Evolutionary conservation across 2,329 filamentous ascomycete genomes (phyloP), one percentile per base, ranked within the genome.

Genomic region (Plectosphaerella sp.): DNA sequence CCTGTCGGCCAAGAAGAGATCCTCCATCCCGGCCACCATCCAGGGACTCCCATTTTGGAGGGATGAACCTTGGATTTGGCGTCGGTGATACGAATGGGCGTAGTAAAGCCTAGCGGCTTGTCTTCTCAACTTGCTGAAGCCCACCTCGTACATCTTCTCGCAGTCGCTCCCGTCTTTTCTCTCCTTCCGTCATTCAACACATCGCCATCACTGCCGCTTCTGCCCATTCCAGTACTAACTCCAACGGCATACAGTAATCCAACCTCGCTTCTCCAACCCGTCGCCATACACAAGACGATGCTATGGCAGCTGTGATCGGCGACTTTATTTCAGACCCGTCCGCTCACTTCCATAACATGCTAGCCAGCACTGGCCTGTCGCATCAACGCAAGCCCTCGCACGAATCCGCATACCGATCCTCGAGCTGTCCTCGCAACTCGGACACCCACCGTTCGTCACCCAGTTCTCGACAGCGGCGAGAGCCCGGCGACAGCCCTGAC

Each of bases 301-400:
- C 69, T 72, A 86, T 86, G 83, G 83, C 82, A 65, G 76, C 82
- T 71, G 69, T 85, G 70, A 79, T 85, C 61, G 80, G 80, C 69
- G 89, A 93, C 76, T 85, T 85, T 74, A 83, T 85, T 72, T 81
- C 88, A 70, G 85, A 90, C 72, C 48, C 24, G 20, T 78, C 85
- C 61, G 78, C 82, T 62, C 81, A 84, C 72, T 86, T 87, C 72
- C 82, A 84, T 75, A 83, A 78, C 73, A 88, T 85, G 78, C 87
- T 90, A 75, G 71, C 73, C 54, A 69, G 72, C 52, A 68, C 76
- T 45, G 71, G 72, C 48, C 61, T 75, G 11, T 49, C 68, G 57
- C 74, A 72, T 57, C 73, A 73, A 57, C 75, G 76, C 58, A 74
- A 76, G 59, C 73, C 72, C 54, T 64, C 74, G 52, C 72, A 76